Conservation (phyloP, 2,329 filamentous ascomycete species). For the Fusarium vanettenii region DNA sequence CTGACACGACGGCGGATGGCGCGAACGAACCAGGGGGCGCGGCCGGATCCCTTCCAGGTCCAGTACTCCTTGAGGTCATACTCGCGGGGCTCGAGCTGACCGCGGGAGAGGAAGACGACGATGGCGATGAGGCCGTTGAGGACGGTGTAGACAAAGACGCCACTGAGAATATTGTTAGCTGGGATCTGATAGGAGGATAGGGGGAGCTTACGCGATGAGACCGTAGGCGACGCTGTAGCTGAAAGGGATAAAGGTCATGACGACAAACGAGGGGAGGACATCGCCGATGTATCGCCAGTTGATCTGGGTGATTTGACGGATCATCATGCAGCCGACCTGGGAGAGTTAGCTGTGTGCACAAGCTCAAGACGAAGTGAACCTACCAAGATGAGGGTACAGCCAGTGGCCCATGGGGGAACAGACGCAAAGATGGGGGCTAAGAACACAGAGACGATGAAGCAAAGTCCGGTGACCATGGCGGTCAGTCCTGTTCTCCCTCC, state of each 20-base stretch:
- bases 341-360: background rate
- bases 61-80: constrained; percentile 68
- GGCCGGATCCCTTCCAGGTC: constrained; percentile 63
- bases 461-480: constrained; percentile 74
- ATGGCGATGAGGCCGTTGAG: constrained; percentile 61
- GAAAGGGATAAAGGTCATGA: constrained; percentile 80
- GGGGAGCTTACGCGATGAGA: constrained; percentile 71
- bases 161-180: constrained; percentile 49
- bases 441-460: constrained; percentile 78
- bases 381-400: constrained; percentile 76
- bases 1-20: constrained; percentile 42
- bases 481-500: constrained; percentile 80
- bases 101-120: constrained; percentile 57
- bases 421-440: constrained; percentile 82
- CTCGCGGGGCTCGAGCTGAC: constrained; percentile 59
- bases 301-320: constrained; percentile 77
- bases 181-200: accelerated
- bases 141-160: constrained; percentile 65
- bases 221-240: constrained; percentile 84
- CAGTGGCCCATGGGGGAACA: constrained; percentile 82
- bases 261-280: constrained; percentile 79
- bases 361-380: constrained; percentile 31
- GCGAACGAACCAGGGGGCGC: constrained; percentile 61
- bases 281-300: constrained; percentile 84
- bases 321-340: constrained; percentile 81